These are phyloP conservation scores for Candida alai DNA, from an alignment of 805 yeast species.

Conservation along the genomic window DNA sequence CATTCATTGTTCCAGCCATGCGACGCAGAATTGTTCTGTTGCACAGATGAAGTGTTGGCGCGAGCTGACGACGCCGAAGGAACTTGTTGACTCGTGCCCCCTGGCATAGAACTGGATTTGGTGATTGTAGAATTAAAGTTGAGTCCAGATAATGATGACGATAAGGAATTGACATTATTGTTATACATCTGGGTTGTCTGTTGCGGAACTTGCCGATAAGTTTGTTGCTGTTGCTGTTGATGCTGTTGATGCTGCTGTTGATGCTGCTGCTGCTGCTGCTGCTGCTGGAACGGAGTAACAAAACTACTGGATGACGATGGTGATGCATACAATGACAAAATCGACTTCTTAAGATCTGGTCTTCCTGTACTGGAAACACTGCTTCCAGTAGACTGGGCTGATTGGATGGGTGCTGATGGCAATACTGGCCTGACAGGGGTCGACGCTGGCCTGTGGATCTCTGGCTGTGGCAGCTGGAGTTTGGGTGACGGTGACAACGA, in stretches of 20 bases:
- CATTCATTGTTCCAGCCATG: slow-evolving; percentile 32
- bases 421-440: neutral
- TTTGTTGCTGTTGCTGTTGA: no score
- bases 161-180: slow-evolving; percentile 12
- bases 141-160: slow-evolving; percentile 23
- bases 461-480: slow-evolving; percentile 7
- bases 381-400: slow-evolving; percentile 36
- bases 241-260: slow-evolving; percentile 19
- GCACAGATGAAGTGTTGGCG: neutral
- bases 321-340: slow-evolving; percentile 77
- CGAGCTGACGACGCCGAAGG: slow-evolving; percentile 6
- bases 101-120: slow-evolving; percentile 3
- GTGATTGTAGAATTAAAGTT: slow-evolving; percentile 2
- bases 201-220: no score
- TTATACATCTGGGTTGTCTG: slow-evolving; percentile 3
- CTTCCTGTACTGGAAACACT: slow-evolving; percentile 34
- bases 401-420: slow-evolving; percentile 15
- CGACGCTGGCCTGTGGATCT: neutral
- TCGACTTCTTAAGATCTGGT: slow-evolving; percentile 89
- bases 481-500: slow-evolving; percentile 20
- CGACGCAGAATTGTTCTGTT: slow-evolving; percentile 1
- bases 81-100: slow-evolving; percentile 2
- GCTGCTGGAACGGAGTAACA: slow-evolving; percentile 26
- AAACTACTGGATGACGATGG: slow-evolving; percentile 47
- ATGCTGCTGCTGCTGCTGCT: slow-evolving; percentile 10